Conservation (phyloP, 495 filamentous ascomycete genomes). For the Jackrogersella minutella region DNA sequence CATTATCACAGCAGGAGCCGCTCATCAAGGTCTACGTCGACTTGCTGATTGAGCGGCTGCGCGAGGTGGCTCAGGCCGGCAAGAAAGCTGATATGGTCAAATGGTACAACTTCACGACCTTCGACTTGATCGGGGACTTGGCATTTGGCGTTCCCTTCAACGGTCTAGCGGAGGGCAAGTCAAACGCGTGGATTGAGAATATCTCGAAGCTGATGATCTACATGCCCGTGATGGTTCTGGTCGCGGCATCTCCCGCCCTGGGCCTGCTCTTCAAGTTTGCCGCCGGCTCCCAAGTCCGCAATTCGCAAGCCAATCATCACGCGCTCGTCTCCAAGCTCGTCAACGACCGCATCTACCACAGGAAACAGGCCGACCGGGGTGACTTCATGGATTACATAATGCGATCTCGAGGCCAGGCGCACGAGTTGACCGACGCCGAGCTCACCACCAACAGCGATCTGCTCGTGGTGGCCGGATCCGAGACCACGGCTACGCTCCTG, state of each 20-base stretch:
- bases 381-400: slow-evolving; percentile 47
- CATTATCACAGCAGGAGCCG: slow-evolving; percentile 56
- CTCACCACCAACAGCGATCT: slow-evolving; percentile 54
- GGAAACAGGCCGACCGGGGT: slow-evolving; percentile 42
- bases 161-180: slow-evolving; percentile 50
- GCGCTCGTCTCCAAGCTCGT: slow-evolving; percentile 39
- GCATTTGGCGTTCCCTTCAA: slow-evolving; percentile 66
- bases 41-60: slow-evolving; percentile 54
- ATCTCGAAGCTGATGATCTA: slow-evolving; percentile 44
- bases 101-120: slow-evolving; percentile 70
- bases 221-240: slow-evolving; percentile 38
- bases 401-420: slow-evolving; percentile 29
- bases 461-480: slow-evolving; percentile 63
- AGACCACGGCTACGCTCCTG: slow-evolving; percentile 68
- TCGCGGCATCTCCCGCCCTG: slow-evolving; percentile 45
- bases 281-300: slow-evolving; percentile 45
- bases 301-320: slow-evolving; percentile 44
- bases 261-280: slow-evolving; percentile 43
- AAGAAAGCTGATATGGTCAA: slow-evolving; percentile 53
- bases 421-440: slow-evolving; percentile 53
- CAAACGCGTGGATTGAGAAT: slow-evolving; percentile 52
- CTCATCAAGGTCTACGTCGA: slow-evolving; percentile 57
- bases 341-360: slow-evolving; percentile 46
- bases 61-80: slow-evolving; percentile 44
- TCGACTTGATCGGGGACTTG: slow-evolving; percentile 69